Conservation (phyloP, 2,329 filamentous ascomycete genomes). For the Fusarium sp. region DNA sequence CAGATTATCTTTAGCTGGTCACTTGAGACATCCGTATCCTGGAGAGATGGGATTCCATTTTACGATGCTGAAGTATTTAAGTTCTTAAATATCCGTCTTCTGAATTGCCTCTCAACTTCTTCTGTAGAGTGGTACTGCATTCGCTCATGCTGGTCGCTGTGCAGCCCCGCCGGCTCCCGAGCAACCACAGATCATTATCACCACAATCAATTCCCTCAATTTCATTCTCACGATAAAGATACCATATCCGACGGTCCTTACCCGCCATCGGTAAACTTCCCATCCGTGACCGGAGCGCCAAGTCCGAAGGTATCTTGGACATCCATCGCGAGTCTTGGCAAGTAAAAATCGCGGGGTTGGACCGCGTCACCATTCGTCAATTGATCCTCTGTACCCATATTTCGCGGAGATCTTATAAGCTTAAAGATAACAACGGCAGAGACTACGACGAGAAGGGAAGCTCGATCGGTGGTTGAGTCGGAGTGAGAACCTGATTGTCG, state of each 20-base stretch:
- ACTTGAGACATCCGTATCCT: no score
- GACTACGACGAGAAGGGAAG: not conserved
- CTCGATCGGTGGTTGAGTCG: not conserved
- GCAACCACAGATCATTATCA: no score
- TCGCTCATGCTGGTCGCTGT: not conserved
- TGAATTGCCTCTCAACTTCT: not conserved
- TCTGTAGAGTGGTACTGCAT: not conserved
- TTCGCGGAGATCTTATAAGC: constrained; percentile 2
- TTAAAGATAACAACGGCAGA: not conserved
- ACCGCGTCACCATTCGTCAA: not conserved
- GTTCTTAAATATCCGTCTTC: no score
- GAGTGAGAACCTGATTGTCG: not conserved
- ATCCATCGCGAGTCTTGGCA: constrained; percentile 2
- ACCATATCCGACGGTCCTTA: not conserved
- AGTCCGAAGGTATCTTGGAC: not conserved
- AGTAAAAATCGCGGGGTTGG: not conserved
- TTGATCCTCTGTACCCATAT: not conserved
- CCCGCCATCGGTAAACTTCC: not conserved
- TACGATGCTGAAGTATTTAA: no score
- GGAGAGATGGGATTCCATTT: no score
- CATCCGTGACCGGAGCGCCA: not conserved
- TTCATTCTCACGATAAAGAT: not conserved
- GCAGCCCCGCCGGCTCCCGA: not conserved
- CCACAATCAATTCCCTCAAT: not conserved
- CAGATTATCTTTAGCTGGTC: no score